phyloP scores from a whole-genome alignment of 164 flowering plant genomes.

The Magnolia kwangsiensis region DNA sequence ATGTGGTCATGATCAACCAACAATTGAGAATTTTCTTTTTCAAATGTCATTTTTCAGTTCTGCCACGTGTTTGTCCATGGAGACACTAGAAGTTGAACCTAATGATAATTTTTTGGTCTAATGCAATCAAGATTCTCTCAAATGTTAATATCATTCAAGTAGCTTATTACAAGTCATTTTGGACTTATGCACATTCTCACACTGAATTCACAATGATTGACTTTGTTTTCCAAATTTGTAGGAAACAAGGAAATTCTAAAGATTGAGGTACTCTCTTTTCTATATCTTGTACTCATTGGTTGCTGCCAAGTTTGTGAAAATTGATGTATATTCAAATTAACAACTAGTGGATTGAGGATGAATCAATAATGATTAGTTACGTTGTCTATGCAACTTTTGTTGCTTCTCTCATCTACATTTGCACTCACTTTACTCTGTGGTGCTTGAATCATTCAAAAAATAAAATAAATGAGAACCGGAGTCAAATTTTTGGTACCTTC shows the following conservation, averaged over 20 bases:
- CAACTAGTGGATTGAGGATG: not conserved
- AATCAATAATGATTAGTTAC: too few species aligned
- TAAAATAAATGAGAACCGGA: too few species aligned
- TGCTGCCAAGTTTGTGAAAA: not conserved
- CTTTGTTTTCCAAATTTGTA: conserved; percentile 12
- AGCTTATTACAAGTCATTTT: not conserved
- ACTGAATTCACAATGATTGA: not conserved
- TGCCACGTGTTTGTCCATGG: not conserved
- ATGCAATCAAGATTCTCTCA: not conserved
- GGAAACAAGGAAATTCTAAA: conserved; percentile 49
- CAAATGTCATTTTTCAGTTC: not conserved
- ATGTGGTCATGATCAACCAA: not conserved
- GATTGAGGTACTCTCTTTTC: conserved; percentile 34
- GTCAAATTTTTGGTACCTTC: too few species aligned
- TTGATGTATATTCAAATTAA: not conserved
- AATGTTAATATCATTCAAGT: not conserved
- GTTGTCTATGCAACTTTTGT: not conserved
- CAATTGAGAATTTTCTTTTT: not conserved
- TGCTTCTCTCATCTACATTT: not conserved
- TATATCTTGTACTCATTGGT: not conserved
- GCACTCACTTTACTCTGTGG: too few species aligned
- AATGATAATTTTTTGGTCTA: too few species aligned
- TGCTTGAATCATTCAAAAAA: too few species aligned
- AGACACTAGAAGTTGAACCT: too few species aligned
- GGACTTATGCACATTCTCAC: not conserved